These are phyloP conservation scores for Ambrosia artemisiifolia DNA, from an alignment of 129 eudicot genomes.

Conservation along the genomic window DNA sequence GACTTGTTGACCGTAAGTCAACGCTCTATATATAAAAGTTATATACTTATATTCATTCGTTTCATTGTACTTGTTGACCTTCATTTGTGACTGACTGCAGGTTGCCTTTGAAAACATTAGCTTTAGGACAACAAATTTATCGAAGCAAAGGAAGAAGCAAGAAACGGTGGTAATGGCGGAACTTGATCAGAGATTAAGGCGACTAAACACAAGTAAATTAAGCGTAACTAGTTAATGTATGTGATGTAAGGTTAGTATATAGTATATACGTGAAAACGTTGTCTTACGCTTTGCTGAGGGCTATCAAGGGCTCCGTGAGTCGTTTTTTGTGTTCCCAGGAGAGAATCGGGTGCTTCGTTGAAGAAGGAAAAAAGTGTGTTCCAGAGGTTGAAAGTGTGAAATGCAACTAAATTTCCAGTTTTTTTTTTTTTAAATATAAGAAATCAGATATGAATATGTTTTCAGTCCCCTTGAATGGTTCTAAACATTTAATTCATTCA, in stretches of 20 bases:
- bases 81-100: slow-evolving; percentile 33
- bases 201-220: slow-evolving; percentile 54
- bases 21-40: background rate
- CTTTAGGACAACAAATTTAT: slow-evolving; percentile 67
- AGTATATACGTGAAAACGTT: slow-evolving; percentile 3
- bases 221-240: slow-evolving; percentile 23
- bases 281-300: slow-evolving; percentile 26
- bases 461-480: background rate
- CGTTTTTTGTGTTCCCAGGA: slow-evolving; percentile 33
- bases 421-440: background rate
- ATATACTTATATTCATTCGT: background rate
- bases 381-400: slow-evolving; percentile 18
- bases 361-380: slow-evolving; percentile 27
- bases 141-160: slow-evolving; percentile 95
- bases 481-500: background rate
- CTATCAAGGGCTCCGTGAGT: slow-evolving; percentile 28
- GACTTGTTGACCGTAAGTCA: slow-evolving; percentile 69
- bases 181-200: slow-evolving; percentile 80
- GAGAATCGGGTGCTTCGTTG: slow-evolving; percentile 32
- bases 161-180: slow-evolving; percentile 94
- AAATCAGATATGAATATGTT: background rate
- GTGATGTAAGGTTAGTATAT: slow-evolving; percentile 15
- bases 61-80: background rate
- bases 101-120: slow-evolving; percentile 82
- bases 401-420: slow-evolving; percentile 21